These are phyloP conservation scores for Quercus alba DNA, from an alignment of 306 rosid species.

Conservation along the genomic window DNA sequence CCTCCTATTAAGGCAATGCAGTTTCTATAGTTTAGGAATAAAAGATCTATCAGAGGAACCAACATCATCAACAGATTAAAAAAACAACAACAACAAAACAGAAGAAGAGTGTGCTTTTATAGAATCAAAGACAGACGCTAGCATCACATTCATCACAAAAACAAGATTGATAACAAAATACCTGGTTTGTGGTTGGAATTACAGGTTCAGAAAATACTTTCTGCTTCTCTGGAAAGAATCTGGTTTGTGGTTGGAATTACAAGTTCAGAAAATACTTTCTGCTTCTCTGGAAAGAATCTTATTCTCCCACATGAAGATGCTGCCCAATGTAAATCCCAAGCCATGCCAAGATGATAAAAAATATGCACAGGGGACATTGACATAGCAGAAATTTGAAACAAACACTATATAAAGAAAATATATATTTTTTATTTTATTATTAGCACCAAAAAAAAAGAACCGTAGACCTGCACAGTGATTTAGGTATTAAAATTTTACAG, in stretches of 20 bases:
- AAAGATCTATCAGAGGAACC: slow-evolving; percentile 7
- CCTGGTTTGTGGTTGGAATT: slow-evolving; percentile 67
- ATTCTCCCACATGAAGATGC: slow-evolving; percentile 29
- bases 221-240: slow-evolving; percentile 10
- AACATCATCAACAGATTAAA: neutral
- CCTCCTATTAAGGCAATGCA: neutral
- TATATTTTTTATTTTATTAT: too few relatives aligned
- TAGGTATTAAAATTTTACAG: neutral
- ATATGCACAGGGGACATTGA: slow-evolving; percentile 40
- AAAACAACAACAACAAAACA: neutral
- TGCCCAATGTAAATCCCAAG: slow-evolving; percentile 90
- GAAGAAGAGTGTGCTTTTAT: neutral
- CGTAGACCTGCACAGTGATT: neutral
- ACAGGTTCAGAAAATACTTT: neutral
- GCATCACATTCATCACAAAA: neutral
- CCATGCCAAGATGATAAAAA: slow-evolving; percentile 80
- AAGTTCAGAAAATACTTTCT: too few relatives aligned
- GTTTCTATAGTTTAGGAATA: neutral
- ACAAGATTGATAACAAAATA: slow-evolving; percentile 23
- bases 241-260: too few relatives aligned
- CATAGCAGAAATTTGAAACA: slow-evolving; percentile 12
- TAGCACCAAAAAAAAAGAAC: neutral
- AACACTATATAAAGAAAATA: neutral
- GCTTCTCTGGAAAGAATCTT: slow-evolving; percentile 13
- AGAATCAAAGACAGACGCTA: neutral